Evolutionary conservation across 441 rosid genomes (phyloP), one percentile per base, ranked within the genome.

Genomic region (Corymbia calophylla): DNA sequence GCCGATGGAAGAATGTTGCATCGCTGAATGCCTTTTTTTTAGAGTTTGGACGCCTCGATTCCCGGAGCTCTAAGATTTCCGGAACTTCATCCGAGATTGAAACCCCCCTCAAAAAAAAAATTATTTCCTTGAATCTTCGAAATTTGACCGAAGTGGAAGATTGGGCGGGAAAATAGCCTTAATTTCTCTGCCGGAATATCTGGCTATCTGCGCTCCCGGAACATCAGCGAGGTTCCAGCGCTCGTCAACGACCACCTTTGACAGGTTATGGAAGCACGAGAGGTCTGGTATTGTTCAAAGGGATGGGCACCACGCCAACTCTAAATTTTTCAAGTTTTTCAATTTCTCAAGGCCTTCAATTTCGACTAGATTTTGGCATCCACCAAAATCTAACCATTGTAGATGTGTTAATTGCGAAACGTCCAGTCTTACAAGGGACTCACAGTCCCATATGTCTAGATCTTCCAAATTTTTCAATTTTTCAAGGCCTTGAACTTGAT

Each of bases 201-300:
- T 4, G 15, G 19, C 81, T 70, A n/a, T 70, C 6, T 3, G 8
- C 27, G 17, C 3, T 1, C 81, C 81, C 27, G 5, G 48, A 35
- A 35, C 48, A 19, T 70, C 81, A 5, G 16, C 0, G 19, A 70
- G 48, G 15, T 70, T 6, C 14, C 4, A 35, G 27, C 81, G 19
- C 48, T 15, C 48, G 9, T 1, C 11, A 5, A 70, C 19, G 15
- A 9, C 2, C 48, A 70, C 10, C 9, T 1, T 1, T 35, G 0
- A 5, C 81, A 70, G 15, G 81, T 70, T 70, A 10, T 3, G 0
- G 3, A 70, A 70, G 81, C 81, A 35, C 4, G 48, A 70, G 48
- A 70, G 48, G 7, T 35, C 16, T 35, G 48, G 27, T 19, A 70
- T 9, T 19, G 8, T 18, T 70, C 19, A 27, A 70, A 70, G 10